Evolutionary conservation across 805 yeast genomes (phyloP).

Genomic region (Saccharomycopsis sp.): DNA sequence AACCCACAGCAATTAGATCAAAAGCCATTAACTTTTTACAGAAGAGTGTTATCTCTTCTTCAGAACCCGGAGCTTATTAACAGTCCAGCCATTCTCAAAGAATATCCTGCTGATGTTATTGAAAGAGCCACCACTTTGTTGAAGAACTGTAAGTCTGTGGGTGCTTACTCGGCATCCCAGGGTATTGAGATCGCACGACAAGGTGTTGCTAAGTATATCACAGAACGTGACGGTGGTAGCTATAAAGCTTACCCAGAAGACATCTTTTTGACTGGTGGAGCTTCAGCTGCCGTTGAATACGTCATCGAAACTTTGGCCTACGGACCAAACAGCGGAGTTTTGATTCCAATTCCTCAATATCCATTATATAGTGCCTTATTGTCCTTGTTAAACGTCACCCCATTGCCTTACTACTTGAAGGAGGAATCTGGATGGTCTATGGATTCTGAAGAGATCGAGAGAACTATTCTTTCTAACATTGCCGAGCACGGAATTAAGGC

Average conservation of each 20-base stretch:
- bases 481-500: slow-evolving; percentile 49
- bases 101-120: slow-evolving; percentile 61
- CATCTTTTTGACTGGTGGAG: slow-evolving; percentile 87
- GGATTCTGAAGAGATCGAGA: slow-evolving; percentile 56
- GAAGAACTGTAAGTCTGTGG: slow-evolving; percentile 68
- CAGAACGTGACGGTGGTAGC: slow-evolving; percentile 71
- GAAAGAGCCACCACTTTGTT: slow-evolving; percentile 62
- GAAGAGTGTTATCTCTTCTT: slow-evolving; percentile 80
- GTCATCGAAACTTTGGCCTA: slow-evolving; percentile 63
- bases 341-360: slow-evolving; percentile 97
- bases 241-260: slow-evolving; percentile 54
- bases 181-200: slow-evolving; percentile 71
- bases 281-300: slow-evolving; percentile 87
- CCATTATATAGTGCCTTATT: slow-evolving; percentile 95
- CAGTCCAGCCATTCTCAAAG: slow-evolving; percentile 26
- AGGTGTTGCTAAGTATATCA: slow-evolving; percentile 75
- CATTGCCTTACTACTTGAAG: slow-evolving; percentile 80
- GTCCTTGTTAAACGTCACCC: slow-evolving; percentile 73
- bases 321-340: slow-evolving; percentile 64
- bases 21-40: slow-evolving; percentile 88
- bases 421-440: slow-evolving; percentile 84
- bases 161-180: slow-evolving; percentile 93
- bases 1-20: slow-evolving; percentile 97
- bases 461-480: slow-evolving; percentile 28
- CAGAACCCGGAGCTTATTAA: slow-evolving; percentile 70